phyloP scores from a whole-genome alignment of 345 rosid genomes.

The Eucalyptus camaldulensis region DNA sequence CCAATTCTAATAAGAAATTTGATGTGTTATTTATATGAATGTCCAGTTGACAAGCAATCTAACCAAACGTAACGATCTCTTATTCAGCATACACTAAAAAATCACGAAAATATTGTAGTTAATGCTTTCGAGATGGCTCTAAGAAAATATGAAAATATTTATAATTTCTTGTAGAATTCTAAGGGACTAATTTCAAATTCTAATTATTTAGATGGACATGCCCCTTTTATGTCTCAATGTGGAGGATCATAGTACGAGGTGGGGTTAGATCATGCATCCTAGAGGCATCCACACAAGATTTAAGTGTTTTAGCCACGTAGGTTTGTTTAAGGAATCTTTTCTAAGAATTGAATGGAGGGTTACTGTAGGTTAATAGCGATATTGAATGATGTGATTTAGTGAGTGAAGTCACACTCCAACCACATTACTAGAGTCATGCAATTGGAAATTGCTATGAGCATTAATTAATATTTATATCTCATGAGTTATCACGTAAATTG shows the following conservation, averaged over 20 bases:
- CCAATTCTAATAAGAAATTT: not conserved
- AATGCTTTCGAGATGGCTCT: not conserved
- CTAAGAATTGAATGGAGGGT: not conserved
- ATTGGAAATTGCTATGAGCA: not conserved
- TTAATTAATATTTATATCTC: not conserved
- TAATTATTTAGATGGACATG: not conserved
- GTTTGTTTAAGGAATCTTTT: not conserved
- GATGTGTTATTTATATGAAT: not conserved
- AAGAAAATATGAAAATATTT: not conserved
- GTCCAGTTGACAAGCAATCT: not conserved
- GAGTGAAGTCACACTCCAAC: not conserved
- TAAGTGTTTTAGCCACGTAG: not conserved
- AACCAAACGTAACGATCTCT: not conserved
- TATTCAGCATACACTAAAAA: too few relatives aligned
- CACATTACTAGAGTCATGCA: not conserved
- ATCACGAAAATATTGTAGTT: not conserved
- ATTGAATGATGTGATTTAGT: not conserved
- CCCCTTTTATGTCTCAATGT: not conserved
- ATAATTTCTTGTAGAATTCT: not conserved
- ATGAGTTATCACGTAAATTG: not conserved
- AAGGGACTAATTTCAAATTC: not conserved
- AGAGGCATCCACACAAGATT: not conserved
- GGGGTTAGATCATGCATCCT: not conserved
- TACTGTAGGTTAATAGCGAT: not conserved
- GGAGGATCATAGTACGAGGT: not conserved